Base-by-base conservation (phyloP, 768 basidiomycete genomes). In the Galerina sulciceps region DNA sequence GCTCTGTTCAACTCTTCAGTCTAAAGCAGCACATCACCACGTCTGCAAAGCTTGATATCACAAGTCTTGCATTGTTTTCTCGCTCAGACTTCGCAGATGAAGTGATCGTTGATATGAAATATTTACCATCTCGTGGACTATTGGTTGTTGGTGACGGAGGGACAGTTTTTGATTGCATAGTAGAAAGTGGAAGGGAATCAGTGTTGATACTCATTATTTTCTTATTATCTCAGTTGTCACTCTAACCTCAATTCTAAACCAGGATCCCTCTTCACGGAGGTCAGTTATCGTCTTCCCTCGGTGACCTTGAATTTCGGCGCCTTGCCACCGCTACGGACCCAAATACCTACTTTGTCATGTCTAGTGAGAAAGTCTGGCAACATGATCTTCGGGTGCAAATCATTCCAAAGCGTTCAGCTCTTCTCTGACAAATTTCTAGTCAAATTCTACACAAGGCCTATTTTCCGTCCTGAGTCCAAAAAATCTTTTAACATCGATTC, bases 311-410 rank as follows among this genome's bases (percentile, higher is more conserved):
- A 6, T 85, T 89, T 65, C 88, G 85, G 84, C 79, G 83, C 41
- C 67, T 90, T 36, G 79, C 78, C 43, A 55, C 73, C 22, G 76
- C 76, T 15, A 49, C 62, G 10, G 65, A 68, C 34, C 64, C 62
- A 11, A 69, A 79, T 13, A 71, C 74, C 15, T 82, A 79, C 57
- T 73, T 85, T 53, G 67, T 87, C 11, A 65, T 83, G 18, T 86
- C 85, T 0, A 75, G 68, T n/a, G 77, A 72, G 41, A 59, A 54
- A 15, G 69, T 88, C 10, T 40, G 38, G 36, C 75, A 76, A 13
- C 58, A 86, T 18, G 90, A 93, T 67, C 74, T 80, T 40, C 75
- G 90, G 65, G 90, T 91, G 73, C 41, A 18, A 43, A 4, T 43
- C 40, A 41, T 13, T 10, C 40, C n/a, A 8, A 11, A 22, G 17